These are phyloP conservation scores for Saprolegnia diclina DNA, from an alignment of 352 stramenopile species.

Conservation along the genomic window DNA sequence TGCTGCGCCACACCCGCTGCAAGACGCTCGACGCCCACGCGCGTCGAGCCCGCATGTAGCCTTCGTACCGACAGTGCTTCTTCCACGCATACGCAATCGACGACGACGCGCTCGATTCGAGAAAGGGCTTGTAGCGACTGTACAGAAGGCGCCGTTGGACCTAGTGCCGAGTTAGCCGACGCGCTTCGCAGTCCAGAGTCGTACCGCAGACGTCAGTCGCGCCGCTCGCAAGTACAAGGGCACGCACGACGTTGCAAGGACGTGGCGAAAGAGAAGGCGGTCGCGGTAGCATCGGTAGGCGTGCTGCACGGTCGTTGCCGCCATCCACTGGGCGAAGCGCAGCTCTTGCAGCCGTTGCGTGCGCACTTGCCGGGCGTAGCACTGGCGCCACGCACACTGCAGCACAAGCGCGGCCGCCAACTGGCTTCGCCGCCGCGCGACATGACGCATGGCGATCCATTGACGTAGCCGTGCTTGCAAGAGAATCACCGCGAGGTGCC, in stretches of 20 bases:
- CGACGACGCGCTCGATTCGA: conserved; percentile 39
- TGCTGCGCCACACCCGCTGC: conserved; percentile 6
- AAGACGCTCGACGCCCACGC: not conserved
- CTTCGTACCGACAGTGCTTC: conserved; percentile 28
- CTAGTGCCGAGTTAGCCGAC: too few relatives aligned
- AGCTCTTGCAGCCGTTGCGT: conserved; percentile 32
- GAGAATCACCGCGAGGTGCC: not conserved
- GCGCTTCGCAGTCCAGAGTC: too few relatives aligned
- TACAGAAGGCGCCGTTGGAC: conserved; percentile 30
- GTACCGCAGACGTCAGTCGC: conserved; percentile 22
- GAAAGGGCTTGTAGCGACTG: conserved; percentile 32
- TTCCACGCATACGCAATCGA: conserved; percentile 51
- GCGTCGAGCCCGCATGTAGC: not conserved
- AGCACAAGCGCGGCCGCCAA: conserved; percentile 19
- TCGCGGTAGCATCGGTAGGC: conserved; percentile 37
- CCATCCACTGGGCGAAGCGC: conserved; percentile 31
- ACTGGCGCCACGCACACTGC: conserved; percentile 39
- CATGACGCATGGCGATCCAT: not conserved
- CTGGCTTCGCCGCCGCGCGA: not conserved
- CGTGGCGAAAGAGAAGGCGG: conserved; percentile 30
- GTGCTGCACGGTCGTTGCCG: conserved; percentile 47
- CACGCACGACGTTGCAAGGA: conserved; percentile 34
- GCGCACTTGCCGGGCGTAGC: conserved; percentile 14
- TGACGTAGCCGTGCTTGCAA: conserved; percentile 8
- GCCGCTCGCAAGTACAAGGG: conserved; percentile 47